A percentile compares a stretch with the other conserved stretches of the same genome.
Conservation (phyloP, 176 grass and related monocot species). For the Pontederia crassipes region DNA sequence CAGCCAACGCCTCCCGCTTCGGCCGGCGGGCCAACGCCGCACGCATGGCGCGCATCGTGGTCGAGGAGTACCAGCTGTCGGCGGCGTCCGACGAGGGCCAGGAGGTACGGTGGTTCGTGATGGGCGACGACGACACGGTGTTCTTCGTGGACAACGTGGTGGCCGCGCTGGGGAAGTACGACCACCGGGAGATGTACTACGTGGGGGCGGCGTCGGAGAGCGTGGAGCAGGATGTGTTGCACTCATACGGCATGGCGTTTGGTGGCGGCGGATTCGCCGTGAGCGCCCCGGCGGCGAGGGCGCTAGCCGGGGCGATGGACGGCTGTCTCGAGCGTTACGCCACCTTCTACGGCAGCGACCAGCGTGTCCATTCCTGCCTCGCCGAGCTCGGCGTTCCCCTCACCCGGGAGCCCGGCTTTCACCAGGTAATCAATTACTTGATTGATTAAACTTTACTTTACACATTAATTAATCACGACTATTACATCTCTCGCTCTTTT, state of each 20-base stretch:
- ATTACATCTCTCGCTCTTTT: neutral
- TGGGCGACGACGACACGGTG: conserved; percentile 98
- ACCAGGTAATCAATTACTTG: conserved; percentile 45
- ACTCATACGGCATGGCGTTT: conserved; percentile 89
- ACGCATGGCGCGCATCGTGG: conserved; percentile 73
- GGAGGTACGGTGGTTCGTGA: conserved; percentile 71
- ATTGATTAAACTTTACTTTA: neutral
- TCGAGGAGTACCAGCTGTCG: conserved; percentile 36
- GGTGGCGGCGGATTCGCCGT: conserved; percentile 87
- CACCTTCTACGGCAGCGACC: conserved; percentile 70
- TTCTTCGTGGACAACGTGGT: conserved; percentile 90
- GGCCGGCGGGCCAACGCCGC: conserved; percentile 54
- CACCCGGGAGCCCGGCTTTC: conserved; percentile 85
- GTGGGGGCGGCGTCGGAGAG: conserved; percentile 86
- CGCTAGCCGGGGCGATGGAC: conserved; percentile 46
- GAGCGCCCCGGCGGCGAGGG: conserved; percentile 66
- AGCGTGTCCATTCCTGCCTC: conserved; percentile 80
- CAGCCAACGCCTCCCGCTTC: conserved; percentile 58
- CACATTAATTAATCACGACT: conserved; percentile 8
- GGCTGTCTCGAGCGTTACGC: conserved; percentile 66
- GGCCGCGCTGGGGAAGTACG: conserved; percentile 71
- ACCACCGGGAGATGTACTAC: conserved; percentile 88
- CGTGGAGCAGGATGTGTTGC: conserved; percentile 88
- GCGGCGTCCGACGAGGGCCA: neutral
- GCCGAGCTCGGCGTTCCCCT: conserved; percentile 76